Base-by-base conservation (phyloP, 805 yeast genomes). In the Sugiyamaella qingdaonensis region DNA sequence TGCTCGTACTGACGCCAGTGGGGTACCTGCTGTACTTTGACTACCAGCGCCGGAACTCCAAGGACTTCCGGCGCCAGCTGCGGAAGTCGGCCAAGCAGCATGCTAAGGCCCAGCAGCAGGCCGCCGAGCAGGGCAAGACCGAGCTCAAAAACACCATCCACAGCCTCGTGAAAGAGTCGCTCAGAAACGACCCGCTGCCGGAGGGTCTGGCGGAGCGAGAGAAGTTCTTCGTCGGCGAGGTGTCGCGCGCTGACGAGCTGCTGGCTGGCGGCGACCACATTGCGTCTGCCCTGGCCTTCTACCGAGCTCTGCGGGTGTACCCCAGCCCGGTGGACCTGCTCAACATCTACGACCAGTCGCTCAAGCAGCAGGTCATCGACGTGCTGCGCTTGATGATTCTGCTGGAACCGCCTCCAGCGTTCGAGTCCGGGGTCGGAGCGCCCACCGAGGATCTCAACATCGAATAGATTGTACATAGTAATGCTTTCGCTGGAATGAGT, bases 271-370 rank as follows among this genome's bases (percentile, higher is more conserved):
- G 84, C 59, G 78, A 80, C 61, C 56, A 59, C 51, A 72, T 86
- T 58, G 88, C 85, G 55, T 85, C 97, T 44, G 98, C 99, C 36
- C 76, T 91, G 61, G 80, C 85, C 61, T 94, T 90, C 79, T 94
- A 94, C 80, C 87, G 88, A 71, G 98, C 97, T 11, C 78, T 94
- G 67, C 81, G 88, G 41, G 91, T 90, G 48, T 92, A 91, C 71
- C 98, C 99, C 57, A 85, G 86, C 70, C 99, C 99, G 55, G 85
- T 95, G 53, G 97, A 89, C 64, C 81, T 94, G 63, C 78, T 94
- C 68, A 86, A 85, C 49, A 84, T 92, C 64, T 92, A 88, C 74
- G 97, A 92, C 76, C 86, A 86, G 76, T 79, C 91, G 50, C 82
- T 92, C 59, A 91, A 94, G 49, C 85, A 84, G 66, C 83, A 80